phyloP scores from a whole-genome alignment of 148 eudicot species.

The Fagopyrum esculentum region DNA sequence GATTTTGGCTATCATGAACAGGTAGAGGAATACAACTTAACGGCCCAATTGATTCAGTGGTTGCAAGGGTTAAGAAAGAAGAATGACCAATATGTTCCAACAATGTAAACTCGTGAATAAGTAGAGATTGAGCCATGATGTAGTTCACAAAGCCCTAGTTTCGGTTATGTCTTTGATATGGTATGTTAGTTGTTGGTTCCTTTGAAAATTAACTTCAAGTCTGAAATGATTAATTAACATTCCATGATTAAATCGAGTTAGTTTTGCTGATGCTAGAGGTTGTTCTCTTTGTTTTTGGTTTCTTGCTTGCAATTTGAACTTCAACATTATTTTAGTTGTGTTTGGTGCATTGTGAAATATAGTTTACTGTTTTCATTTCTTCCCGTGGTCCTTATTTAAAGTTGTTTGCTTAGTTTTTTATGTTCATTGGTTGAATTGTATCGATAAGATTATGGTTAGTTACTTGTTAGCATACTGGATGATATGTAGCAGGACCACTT shows the following conservation, averaged over 20 bases:
- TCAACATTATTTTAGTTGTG: neutral
- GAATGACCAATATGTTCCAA: neutral
- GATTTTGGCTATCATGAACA: constrained; percentile 12
- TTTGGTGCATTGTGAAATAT: too few relatives aligned
- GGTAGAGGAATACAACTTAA: constrained; percentile 61
- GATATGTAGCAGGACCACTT: constrained; percentile 12
- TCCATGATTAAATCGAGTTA: too few relatives aligned
- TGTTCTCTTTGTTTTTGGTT: constrained; percentile 10
- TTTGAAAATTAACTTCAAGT: too few relatives aligned
- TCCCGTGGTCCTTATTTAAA: constrained; percentile 5
- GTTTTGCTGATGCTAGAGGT: constrained; percentile 91
- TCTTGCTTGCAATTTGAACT: constrained; percentile 11
- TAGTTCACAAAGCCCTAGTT: too few relatives aligned
- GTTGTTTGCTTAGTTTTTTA: constrained; percentile 3
- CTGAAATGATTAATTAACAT: too few relatives aligned
- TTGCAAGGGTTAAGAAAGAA: constrained; percentile 30
- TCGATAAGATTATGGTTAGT: constrained; percentile 2
- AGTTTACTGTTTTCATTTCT: neutral
- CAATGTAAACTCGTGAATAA: neutral
- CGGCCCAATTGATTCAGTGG: constrained; percentile 57
- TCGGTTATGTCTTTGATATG: too few relatives aligned
- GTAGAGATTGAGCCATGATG: too few relatives aligned
- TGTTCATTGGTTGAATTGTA: neutral
- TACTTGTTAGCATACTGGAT: neutral
- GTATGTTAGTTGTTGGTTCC: too few relatives aligned